These are phyloP conservation scores for Xylariaceae sp. DNA, from an alignment of 2,329 filamentous ascomycete genomes.

Conservation along the genomic window DNA sequence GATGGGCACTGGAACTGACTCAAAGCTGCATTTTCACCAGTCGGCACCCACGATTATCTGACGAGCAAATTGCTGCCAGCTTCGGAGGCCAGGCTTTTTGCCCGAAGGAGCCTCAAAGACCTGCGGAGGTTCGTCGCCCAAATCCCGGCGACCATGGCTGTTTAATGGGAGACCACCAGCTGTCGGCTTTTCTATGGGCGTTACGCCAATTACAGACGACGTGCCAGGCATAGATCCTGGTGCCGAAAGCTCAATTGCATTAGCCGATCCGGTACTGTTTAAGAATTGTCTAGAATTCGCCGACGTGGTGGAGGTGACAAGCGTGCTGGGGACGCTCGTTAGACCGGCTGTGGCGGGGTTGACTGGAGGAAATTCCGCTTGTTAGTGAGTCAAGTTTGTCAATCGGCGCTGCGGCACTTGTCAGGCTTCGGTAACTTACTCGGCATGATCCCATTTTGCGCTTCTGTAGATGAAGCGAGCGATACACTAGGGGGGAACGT, in stretches of 20 bases:
- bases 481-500: constrained; percentile 9
- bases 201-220: constrained; percentile 2
- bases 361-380: constrained; percentile 6
- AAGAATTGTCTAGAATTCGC: constrained; percentile 11
- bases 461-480: constrained; percentile 7
- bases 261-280: constrained; percentile 5
- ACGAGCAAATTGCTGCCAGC: constrained; percentile 13
- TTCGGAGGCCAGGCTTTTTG: constrained; percentile 3
- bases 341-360: constrained; percentile 17
- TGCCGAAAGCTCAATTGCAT: background rate
- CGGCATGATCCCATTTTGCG: constrained; percentile 8
- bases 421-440: constrained; percentile 16
- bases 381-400: constrained; percentile 8
- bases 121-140: background rate
- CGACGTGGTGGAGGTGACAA: constrained; percentile 25
- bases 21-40: constrained; percentile 1
- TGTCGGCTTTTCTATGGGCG: background rate
- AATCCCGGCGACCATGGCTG: constrained; percentile 6
- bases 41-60: constrained; percentile 9
- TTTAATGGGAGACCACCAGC: background rate
- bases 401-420: background rate
- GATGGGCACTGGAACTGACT: background rate
- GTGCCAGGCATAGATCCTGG: constrained; percentile 10
- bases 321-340: constrained; percentile 21
- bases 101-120: background rate